phyloP scores from a whole-genome alignment of 2,329 filamentous ascomycete genomes.

The Bipolaris victoriae region DNA sequence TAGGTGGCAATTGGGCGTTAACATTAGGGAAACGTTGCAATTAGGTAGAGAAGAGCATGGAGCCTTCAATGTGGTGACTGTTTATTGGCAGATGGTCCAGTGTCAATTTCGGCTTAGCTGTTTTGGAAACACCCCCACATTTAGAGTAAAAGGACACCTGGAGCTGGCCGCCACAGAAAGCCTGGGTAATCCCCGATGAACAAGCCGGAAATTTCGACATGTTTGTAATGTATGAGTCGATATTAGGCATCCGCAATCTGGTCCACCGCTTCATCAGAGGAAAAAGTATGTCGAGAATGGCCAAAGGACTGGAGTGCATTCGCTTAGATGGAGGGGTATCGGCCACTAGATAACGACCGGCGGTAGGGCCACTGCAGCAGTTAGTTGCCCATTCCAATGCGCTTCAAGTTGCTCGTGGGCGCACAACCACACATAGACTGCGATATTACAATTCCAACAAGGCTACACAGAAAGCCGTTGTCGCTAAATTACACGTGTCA shows the following conservation, averaged over 20 bases:
- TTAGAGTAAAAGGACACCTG: constrained; percentile 14
- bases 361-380: constrained; percentile 8
- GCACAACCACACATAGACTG: constrained; percentile 13
- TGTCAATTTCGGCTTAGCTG: constrained; percentile 9
- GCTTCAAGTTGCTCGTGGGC: constrained; percentile 1
- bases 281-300: not conserved
- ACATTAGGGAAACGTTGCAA: constrained; percentile 10
- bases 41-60: not conserved
- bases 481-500: constrained; percentile 40
- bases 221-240: not conserved
- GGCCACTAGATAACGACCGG: constrained; percentile 1
- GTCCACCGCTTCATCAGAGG: not conserved
- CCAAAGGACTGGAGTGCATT: constrained; percentile 1
- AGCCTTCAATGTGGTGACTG: constrained; percentile 10
- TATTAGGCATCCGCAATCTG: not conserved
- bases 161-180: constrained; percentile 3
- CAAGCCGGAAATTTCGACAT: not conserved
- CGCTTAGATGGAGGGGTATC: constrained; percentile 17
- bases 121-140: not conserved
- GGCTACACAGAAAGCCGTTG: constrained; percentile 18
- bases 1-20: not conserved
- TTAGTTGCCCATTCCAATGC: not conserved
- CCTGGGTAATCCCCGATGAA: not conserved
- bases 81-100: constrained; percentile 1
- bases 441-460: constrained; percentile 2